Evolutionary conservation across 257 asterid genomes (phyloP).

Genomic region (Solanum boliviense): DNA sequence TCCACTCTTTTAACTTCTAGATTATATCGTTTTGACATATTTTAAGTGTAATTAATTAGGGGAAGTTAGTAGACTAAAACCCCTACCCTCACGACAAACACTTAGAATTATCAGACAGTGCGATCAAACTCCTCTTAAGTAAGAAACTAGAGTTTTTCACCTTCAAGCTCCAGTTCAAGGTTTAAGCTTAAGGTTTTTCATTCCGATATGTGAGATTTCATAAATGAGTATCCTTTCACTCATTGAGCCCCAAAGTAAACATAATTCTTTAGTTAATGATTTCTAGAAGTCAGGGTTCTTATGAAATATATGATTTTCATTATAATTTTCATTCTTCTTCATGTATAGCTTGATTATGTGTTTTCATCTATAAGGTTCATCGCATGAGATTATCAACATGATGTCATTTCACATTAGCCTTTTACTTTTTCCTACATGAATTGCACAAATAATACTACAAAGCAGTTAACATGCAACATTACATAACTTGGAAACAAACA

Average conservation of each 20-base stretch:
- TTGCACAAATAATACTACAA: background rate
- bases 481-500: background rate
- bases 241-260: background rate
- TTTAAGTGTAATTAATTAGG: background rate
- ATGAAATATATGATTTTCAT: background rate
- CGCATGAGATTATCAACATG: background rate
- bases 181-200: too few relatives aligned
- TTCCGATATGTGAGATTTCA: too few relatives aligned
- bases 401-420: background rate
- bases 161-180: background rate
- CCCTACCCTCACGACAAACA: background rate
- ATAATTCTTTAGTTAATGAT: background rate
- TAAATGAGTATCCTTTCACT: background rate
- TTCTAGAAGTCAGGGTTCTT: background rate
- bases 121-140: background rate
- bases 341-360: background rate
- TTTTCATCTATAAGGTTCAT: background rate
- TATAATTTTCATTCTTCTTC: background rate
- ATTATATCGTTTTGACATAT: too few relatives aligned
- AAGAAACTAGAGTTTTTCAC: background rate
- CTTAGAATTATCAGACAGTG: background rate
- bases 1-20: background rate
- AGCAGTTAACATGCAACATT: background rate
- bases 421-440: background rate
- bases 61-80: background rate